Evolutionary conservation across 2,329 filamentous ascomycete genomes (phyloP).

Genomic region (Coleophoma eucalyptorum): DNA sequence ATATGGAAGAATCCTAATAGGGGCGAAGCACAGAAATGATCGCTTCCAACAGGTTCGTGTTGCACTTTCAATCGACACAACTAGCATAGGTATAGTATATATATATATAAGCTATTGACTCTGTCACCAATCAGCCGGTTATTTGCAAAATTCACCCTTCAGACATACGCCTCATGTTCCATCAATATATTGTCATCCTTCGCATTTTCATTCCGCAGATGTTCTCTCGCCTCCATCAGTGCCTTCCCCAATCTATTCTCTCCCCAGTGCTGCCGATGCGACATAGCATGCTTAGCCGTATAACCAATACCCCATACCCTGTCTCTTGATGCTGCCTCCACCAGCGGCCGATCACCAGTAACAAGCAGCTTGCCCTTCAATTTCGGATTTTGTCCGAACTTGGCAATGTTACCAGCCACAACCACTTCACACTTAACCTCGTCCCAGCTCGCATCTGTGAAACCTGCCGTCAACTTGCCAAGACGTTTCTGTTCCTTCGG

Average conservation of each 20-base stretch:
- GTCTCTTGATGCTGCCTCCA: slow-evolving; percentile 27
- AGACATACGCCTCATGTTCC: no score
- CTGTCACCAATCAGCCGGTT: no score
- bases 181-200: neutral
- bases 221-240: slow-evolving; percentile 22
- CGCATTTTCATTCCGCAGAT: slow-evolving; percentile 1
- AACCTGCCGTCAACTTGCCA: slow-evolving; percentile 23
- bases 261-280: slow-evolving; percentile 23
- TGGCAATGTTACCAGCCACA: slow-evolving; percentile 27
- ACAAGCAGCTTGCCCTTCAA: slow-evolving; percentile 25
- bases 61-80: no score
- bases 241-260: slow-evolving; percentile 27
- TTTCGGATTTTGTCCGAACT: slow-evolving; percentile 28
- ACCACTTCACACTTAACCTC: slow-evolving; percentile 21
- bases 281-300: slow-evolving; percentile 25
- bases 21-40: no score
- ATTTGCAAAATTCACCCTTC: no score
- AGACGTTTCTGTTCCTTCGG: slow-evolving; percentile 28
- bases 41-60: no score
- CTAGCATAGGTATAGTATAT: no score
- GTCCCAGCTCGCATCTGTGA: slow-evolving; percentile 23
- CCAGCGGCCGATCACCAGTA: slow-evolving; percentile 27
- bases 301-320: slow-evolving; percentile 32
- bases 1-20: no score
- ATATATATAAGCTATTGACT: no score